These are phyloP conservation scores for Taphrina betulina DNA, from an alignment of 1,139 yeast species.

Conservation along the genomic window DNA sequence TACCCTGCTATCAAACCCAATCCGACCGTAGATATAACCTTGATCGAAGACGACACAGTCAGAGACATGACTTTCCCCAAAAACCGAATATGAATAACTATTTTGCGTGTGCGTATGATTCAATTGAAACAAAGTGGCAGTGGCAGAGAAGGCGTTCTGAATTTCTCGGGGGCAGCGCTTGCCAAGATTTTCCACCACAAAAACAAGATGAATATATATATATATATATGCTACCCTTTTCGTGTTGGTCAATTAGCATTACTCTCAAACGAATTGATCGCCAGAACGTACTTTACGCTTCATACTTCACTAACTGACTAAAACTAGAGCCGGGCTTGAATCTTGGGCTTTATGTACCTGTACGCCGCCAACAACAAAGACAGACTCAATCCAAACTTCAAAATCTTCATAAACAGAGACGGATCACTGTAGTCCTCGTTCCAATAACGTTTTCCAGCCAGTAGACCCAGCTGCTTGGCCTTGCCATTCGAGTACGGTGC, in stretches of 20 bases:
- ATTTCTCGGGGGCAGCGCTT: no score
- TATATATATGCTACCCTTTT: no score
- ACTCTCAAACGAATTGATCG: no score
- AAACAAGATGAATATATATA: no score
- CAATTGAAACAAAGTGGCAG: no score
- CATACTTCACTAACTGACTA: no score
- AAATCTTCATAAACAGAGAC: conserved; percentile 11
- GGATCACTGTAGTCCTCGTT: conserved; percentile 27
- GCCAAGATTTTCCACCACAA: no score
- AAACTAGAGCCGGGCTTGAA: no score
- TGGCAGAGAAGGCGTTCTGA: no score
- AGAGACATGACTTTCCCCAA: not conserved
- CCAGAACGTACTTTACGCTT: no score
- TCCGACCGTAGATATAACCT: conserved; percentile 21
- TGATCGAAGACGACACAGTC: conserved; percentile 16
- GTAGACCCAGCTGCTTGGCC: conserved; percentile 14
- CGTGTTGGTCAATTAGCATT: no score
- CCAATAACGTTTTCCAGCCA: conserved; percentile 28
- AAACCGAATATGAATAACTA: not conserved
- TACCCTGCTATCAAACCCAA: conserved; percentile 15
- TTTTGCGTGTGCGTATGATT: not conserved
- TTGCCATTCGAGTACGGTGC: conserved; percentile 27
- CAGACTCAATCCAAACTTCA: conserved; percentile 3
- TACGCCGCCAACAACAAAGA: conserved; percentile 12
- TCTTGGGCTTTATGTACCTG: conserved; percentile 12